Conservation (phyloP, 164 flowering plant species). For the Vitis amurensis region DNA sequence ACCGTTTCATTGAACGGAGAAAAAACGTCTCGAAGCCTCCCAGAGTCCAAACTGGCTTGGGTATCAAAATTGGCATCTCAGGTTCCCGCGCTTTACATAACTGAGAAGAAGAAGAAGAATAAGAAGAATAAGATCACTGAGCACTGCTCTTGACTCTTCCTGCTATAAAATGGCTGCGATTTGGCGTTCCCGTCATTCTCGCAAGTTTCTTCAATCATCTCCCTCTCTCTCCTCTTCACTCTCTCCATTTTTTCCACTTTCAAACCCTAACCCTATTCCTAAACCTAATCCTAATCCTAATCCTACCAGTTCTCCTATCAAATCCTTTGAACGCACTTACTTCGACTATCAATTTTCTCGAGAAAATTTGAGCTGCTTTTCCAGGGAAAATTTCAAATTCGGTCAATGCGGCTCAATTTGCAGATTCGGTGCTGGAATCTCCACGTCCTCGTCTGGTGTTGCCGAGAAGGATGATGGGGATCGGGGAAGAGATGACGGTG, state of each 20-base stretch:
- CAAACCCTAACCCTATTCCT: constrained; percentile 1
- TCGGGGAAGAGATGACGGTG: constrained; percentile 4
- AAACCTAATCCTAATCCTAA: not conserved
- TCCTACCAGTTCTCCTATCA: not conserved
- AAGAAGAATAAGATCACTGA: too few species aligned
- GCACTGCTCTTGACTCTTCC: too few species aligned
- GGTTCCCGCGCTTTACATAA: too few species aligned
- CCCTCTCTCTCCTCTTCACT: constrained; percentile 13
- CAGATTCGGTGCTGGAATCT: constrained; percentile 8
- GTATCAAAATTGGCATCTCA: too few species aligned
- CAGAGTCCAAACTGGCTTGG: too few species aligned
- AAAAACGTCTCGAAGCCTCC: too few species aligned
- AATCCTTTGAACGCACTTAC: too few species aligned
- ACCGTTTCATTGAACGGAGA: too few species aligned
- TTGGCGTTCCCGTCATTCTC: constrained; percentile 32
- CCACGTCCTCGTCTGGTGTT: constrained; percentile 8
- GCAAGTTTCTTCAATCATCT: constrained; percentile 19
- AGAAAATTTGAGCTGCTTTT: not conserved
- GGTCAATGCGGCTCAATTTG: constrained; percentile 3
- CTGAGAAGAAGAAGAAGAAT: too few species aligned
- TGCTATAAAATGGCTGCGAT: constrained; percentile 29
- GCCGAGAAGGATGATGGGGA: constrained; percentile 5
- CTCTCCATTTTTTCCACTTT: constrained; percentile 2
- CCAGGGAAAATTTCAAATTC: not conserved
- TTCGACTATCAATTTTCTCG: too few species aligned